Evolutionary conservation across 140 eudicot species (phyloP).

Genomic region (Anethum foeniculum): DNA sequence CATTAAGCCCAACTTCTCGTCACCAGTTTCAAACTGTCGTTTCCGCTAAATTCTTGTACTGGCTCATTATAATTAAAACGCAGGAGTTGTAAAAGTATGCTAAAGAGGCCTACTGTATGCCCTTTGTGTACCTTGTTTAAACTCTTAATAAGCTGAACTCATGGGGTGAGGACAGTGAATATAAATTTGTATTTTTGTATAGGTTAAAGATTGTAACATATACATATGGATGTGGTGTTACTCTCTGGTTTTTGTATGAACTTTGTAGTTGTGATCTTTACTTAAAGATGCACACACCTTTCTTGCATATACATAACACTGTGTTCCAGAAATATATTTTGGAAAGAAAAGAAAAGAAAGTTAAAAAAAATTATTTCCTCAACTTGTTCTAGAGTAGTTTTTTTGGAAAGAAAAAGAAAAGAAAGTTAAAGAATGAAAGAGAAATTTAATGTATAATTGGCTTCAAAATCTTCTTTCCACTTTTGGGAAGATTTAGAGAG

Average conservation of each 20-base stretch:
- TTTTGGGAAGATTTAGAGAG: too few species aligned
- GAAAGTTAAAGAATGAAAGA: too few species aligned
- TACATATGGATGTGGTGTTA: slow-evolving; percentile 26
- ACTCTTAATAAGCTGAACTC: background rate
- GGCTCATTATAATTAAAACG: slow-evolving; percentile 25
- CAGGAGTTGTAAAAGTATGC: slow-evolving; percentile 23
- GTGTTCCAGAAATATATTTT: too few species aligned
- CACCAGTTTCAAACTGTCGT: slow-evolving; percentile 29
- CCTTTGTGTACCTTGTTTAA: slow-evolving; percentile 6
- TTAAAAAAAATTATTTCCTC: too few species aligned
- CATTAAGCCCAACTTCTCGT: slow-evolving; percentile 10
- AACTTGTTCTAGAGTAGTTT: too few species aligned
- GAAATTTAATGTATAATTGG: too few species aligned
- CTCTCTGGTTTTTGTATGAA: slow-evolving; percentile 24
- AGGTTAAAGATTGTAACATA: slow-evolving; percentile 42
- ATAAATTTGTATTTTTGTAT: slow-evolving; percentile 32
- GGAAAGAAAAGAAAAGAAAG: too few species aligned
- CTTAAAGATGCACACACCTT: background rate
- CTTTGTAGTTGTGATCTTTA: slow-evolving; percentile 12
- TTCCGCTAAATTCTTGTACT: slow-evolving; percentile 18
- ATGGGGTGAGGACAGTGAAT: background rate
- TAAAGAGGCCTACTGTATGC: slow-evolving; percentile 19
- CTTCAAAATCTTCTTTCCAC: too few species aligned
- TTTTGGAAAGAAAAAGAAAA: too few species aligned
- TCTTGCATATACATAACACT: background rate